Conservation (phyloP, 2,329 filamentous ascomycete genomes). For the Cladophialophora chaetospira region DNA sequence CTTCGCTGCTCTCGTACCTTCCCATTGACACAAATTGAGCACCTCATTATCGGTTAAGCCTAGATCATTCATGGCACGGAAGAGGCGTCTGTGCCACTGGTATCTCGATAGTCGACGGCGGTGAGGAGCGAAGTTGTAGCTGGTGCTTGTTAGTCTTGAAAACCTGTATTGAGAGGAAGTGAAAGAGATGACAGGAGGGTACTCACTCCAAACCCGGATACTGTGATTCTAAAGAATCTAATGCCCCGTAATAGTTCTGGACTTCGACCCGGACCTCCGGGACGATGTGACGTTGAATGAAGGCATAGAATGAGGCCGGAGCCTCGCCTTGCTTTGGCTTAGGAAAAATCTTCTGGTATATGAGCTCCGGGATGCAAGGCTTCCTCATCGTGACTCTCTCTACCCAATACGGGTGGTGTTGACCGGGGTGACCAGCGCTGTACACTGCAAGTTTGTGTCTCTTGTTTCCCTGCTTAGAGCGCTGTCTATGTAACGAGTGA, state of each 20-base stretch:
- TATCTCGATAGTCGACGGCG: conserved; percentile 64
- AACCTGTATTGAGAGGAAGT: no score
- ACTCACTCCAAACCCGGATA: conserved; percentile 69
- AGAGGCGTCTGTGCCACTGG: conserved; percentile 62
- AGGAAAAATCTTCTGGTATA: conserved; percentile 62
- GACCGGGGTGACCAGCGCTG: background rate
- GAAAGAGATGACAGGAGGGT: no score
- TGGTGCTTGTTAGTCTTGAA: no score
- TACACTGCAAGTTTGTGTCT: no score
- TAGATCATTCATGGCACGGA: conserved; percentile 62
- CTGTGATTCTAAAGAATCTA: conserved; percentile 66
- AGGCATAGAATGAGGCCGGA: conserved; percentile 59
- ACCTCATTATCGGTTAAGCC: conserved; percentile 62
- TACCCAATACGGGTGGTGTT: background rate
- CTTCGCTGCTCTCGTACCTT: conserved; percentile 52
- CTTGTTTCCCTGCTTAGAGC: no score
- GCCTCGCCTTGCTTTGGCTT: conserved; percentile 58
- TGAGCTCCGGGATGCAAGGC: conserved; percentile 59
- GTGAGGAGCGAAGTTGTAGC: conserved; percentile 62
- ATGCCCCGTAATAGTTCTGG: conserved; percentile 63
- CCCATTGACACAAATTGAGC: conserved; percentile 62
- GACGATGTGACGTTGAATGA: conserved; percentile 63
- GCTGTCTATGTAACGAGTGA: no score
- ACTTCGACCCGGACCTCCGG: conserved; percentile 67
- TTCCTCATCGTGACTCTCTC: conserved; percentile 57